Evolutionary conservation across 1,284 basidiomycete genomes (phyloP).

Genomic region (Sphaerobolus stellatus): DNA sequence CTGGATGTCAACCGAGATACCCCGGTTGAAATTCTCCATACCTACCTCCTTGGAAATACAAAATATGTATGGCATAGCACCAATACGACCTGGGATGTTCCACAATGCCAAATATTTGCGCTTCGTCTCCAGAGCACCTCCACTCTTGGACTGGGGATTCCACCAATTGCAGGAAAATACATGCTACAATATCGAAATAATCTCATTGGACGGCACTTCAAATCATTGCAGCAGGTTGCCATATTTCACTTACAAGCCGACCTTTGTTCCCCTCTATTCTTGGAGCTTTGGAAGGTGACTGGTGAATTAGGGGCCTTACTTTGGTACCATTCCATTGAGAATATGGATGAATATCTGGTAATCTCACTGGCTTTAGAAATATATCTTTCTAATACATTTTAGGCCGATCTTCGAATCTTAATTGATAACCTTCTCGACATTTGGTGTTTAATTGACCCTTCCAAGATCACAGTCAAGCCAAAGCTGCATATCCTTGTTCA

Average conservation of each 20-base stretch:
- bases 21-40: constrained; percentile 38
- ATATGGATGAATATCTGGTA: constrained; percentile 35
- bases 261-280: constrained; percentile 16
- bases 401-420: constrained; percentile 29
- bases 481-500: constrained; percentile 26
- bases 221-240: constrained; percentile 35
- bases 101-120: constrained; percentile 26
- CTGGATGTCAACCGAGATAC: constrained; percentile 37
- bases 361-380: background rate
- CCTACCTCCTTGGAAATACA: constrained; percentile 35
- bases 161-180: constrained; percentile 29
- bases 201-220: constrained; percentile 44
- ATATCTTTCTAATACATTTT: background rate
- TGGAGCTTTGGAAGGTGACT: constrained; percentile 31
- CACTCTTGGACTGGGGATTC: constrained; percentile 31
- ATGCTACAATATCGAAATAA: constrained; percentile 39
- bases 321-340: constrained; percentile 36
- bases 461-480: background rate
- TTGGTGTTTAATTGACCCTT: no score
- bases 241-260: constrained; percentile 33
- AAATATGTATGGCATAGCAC: constrained; percentile 38
- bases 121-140: constrained; percentile 27
- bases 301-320: constrained; percentile 34
- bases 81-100: constrained; percentile 12
- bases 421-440: constrained; percentile 34